These are phyloP conservation scores for Ophiosphaerella herpotricha DNA, from an alignment of 2,329 filamentous ascomycete species.

Conservation along the genomic window DNA sequence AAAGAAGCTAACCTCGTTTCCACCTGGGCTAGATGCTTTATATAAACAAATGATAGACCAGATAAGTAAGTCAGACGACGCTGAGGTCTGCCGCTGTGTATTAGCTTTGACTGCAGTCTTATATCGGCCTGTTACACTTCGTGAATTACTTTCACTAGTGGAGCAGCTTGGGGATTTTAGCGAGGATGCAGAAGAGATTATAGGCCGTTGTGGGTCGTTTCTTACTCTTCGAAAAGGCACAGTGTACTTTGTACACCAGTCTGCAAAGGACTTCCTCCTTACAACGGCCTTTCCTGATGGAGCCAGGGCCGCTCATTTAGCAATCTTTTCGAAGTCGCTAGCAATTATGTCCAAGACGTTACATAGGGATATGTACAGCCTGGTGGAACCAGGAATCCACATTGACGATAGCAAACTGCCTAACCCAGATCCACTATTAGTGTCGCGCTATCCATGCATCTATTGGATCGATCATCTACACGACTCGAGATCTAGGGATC, in stretches of 20 bases:
- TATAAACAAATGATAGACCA: slow-evolving; percentile 48
- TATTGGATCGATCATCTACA: slow-evolving; percentile 43
- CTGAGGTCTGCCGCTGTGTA: slow-evolving; percentile 43
- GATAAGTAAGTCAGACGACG: slow-evolving; percentile 22
- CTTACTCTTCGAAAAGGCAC: slow-evolving; percentile 36
- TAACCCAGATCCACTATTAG: slow-evolving; percentile 28
- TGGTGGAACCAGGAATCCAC: slow-evolving; percentile 9
- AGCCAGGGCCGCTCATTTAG: background rate
- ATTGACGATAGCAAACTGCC: slow-evolving; percentile 22
- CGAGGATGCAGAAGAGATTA: background rate
- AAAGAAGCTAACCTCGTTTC: slow-evolving; percentile 13
- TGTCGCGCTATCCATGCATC: slow-evolving; percentile 32
- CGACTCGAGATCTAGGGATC: slow-evolving; percentile 8
- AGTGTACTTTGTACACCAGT: slow-evolving; percentile 31
- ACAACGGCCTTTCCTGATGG: slow-evolving; percentile 9
- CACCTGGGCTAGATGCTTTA: slow-evolving; percentile 42
- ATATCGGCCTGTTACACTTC: slow-evolving; percentile 10
- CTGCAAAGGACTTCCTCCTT: slow-evolving; percentile 53
- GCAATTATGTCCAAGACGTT: slow-evolving; percentile 18
- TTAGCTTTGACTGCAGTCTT: slow-evolving; percentile 25
- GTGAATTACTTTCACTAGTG: slow-evolving; percentile 1
- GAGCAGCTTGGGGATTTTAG: slow-evolving; percentile 1
- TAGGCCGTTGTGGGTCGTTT: slow-evolving; percentile 46
- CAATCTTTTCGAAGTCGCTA: slow-evolving; percentile 1
- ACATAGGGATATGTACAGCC: slow-evolving; percentile 17